Conservation (phyloP, 2,329 filamentous ascomycete species). For the Cordyceps fumosorosea region DNA sequence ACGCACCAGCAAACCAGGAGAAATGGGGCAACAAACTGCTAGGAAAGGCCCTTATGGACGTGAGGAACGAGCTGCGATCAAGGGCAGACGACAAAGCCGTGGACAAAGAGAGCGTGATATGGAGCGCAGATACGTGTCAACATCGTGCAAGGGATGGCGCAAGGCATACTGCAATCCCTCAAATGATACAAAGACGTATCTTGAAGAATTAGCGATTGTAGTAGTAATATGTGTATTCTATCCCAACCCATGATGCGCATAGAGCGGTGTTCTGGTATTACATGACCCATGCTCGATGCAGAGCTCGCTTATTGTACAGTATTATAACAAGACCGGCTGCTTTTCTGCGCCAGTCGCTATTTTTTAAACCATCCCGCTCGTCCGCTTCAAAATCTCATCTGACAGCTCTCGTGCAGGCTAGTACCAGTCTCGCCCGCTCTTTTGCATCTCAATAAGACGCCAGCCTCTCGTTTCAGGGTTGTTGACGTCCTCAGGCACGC, state of each 20-base stretch:
- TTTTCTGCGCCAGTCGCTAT: background rate
- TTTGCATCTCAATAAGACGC: slow-evolving; percentile 97
- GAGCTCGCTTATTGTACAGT: slow-evolving; percentile 10
- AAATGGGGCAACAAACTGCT: slow-evolving; percentile 60
- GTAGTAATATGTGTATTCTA: background rate
- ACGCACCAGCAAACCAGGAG: slow-evolving; percentile 39
- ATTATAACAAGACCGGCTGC: slow-evolving; percentile 5
- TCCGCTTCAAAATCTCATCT: background rate
- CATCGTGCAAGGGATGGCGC: background rate
- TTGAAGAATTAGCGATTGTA: background rate
- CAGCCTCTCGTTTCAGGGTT: slow-evolving; percentile 96
- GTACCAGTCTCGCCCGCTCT: slow-evolving; percentile 85
- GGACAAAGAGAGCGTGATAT: no score
- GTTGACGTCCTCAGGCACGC: slow-evolving; percentile 89
- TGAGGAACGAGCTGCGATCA: slow-evolving; percentile 42
- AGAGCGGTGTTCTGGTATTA: slow-evolving; percentile 11
- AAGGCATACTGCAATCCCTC: background rate
- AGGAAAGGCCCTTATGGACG: slow-evolving; percentile 55
- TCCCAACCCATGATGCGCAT: slow-evolving; percentile 10
- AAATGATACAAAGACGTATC: background rate
- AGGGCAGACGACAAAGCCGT: background rate
- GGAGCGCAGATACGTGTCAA: no score
- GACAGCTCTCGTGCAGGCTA: slow-evolving; percentile 25
- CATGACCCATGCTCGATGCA: slow-evolving; percentile 7
- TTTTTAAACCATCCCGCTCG: background rate